Percentiles rank a stretch among this genome's conserved stretches.
Evolutionary conservation across 345 rosid species (phyloP).

Genomic region (Populus davidiana): DNA sequence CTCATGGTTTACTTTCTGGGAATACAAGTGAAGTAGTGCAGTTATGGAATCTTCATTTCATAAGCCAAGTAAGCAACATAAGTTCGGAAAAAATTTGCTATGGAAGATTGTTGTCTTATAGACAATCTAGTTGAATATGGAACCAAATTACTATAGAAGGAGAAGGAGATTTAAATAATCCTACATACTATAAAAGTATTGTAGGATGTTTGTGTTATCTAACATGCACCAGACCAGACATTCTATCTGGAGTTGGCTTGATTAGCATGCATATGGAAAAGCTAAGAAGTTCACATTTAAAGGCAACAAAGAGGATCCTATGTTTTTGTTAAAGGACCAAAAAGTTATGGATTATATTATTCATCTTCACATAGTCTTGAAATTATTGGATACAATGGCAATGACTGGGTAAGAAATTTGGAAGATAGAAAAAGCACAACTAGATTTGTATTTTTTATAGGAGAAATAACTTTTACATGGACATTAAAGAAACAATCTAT

Average conservation of each 20-base stretch:
- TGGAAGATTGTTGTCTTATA: no score
- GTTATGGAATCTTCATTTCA: no score
- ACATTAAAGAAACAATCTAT: no score
- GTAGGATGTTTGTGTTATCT: not conserved
- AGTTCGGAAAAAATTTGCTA: no score
- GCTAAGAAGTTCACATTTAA: not conserved
- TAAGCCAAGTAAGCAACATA: no score
- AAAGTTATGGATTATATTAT: not conserved
- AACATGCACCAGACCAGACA: not conserved
- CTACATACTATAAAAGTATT: not conserved
- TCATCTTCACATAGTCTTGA: not conserved
- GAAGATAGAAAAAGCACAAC: no score
- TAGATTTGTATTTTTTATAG: no score
- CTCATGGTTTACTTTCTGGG: no score
- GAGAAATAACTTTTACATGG: no score
- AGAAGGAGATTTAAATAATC: not conserved
- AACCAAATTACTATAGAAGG: not conserved
- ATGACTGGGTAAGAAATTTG: no score
- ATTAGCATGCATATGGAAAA: not conserved
- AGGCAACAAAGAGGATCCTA: not conserved
- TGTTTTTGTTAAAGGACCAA: not conserved
- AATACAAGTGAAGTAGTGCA: no score
- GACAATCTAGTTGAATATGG: not conserved
- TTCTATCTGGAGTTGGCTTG: not conserved
- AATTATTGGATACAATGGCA: no score